Conservation (phyloP, 2,329 filamentous ascomycete species). For the Paracoccidioides brasiliensis region DNA sequence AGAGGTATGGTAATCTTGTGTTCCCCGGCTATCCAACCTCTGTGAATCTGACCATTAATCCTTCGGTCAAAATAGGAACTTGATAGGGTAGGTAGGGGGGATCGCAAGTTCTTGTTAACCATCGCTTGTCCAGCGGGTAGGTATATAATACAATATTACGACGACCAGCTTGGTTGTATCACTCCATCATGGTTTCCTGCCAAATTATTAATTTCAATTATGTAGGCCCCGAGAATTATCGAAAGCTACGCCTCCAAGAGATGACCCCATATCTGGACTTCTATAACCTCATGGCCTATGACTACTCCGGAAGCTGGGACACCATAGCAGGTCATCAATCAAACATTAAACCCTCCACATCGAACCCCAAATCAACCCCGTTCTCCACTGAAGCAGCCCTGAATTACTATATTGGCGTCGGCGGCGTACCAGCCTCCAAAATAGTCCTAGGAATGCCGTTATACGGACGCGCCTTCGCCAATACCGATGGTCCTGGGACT, state of each 20-base stretch:
- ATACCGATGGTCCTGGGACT: conserved; percentile 61
- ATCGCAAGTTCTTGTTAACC: conserved; percentile 34
- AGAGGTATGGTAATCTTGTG: conserved; percentile 17
- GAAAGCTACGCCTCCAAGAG: conserved; percentile 28
- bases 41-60: background rate
- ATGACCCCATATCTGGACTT: conserved; percentile 40
- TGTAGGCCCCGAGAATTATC: conserved; percentile 29
- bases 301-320: conserved; percentile 78
- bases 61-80: background rate
- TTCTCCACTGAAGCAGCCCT: conserved; percentile 64
- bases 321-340: conserved; percentile 60
- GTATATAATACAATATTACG: background rate
- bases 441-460: conserved; percentile 88
- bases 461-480: conserved; percentile 78
- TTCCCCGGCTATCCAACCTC: background rate
- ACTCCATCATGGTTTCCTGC: background rate
- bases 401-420: conserved; percentile 51
- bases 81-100: conserved; percentile 17
- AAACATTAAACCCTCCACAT: conserved; percentile 53
- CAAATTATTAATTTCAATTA: background rate
- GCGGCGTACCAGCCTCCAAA: conserved; percentile 51
- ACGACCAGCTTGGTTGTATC: background rate
- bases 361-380: conserved; percentile 55
- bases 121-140: conserved; percentile 37
- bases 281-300: conserved; percentile 63